These are phyloP conservation scores for Trichoderma afroharzianum DNA, from an alignment of 2,329 filamentous ascomycete genomes.

Conservation along the genomic window DNA sequence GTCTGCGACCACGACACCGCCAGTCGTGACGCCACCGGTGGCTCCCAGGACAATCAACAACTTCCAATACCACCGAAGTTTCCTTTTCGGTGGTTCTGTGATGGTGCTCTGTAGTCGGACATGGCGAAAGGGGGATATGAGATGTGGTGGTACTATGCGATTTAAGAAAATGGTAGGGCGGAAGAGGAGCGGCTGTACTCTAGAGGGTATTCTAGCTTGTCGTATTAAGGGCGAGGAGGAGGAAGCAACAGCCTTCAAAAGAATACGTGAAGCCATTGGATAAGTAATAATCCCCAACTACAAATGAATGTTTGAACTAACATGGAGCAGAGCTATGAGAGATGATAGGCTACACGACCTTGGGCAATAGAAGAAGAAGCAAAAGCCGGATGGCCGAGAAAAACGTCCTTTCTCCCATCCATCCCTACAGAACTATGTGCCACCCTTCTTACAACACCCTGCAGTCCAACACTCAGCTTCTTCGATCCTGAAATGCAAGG, in stretches of 20 bases:
- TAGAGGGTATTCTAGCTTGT: not conserved
- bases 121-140: not conserved
- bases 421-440: not conserved
- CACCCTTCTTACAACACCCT: not conserved
- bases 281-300: not conserved
- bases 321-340: not conserved
- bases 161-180: not conserved
- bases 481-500: not conserved
- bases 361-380: not conserved
- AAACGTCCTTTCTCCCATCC: not conserved
- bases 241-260: not conserved
- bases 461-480: not conserved
- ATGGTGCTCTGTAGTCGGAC: not conserved
- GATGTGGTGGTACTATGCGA: not conserved
- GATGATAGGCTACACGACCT: not conserved
- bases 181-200: not conserved
- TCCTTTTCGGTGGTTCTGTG: not conserved
- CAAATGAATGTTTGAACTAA: not conserved
- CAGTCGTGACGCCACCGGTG: not conserved
- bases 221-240: not conserved
- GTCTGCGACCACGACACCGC: not conserved
- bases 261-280: constrained; percentile 1
- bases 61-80: constrained; percentile 14
- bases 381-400: not conserved
- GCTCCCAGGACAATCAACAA: not conserved